Base-by-base conservation (phyloP, 2,329 filamentous ascomycete genomes). In the Triangularia verruculosa region DNA sequence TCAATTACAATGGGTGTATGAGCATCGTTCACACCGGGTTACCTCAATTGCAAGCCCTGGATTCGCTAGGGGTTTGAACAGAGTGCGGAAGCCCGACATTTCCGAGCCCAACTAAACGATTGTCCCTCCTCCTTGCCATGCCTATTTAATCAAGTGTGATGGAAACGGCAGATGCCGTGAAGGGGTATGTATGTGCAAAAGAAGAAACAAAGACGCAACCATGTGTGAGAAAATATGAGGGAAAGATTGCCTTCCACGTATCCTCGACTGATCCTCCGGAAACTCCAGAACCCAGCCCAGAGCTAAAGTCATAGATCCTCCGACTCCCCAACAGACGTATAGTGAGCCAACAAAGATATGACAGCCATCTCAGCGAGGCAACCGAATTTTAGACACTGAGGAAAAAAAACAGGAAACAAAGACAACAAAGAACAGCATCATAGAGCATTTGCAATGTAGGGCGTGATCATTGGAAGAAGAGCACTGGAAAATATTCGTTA, bases 361-460 rank as follows among this genome's bases (percentile, higher is more conserved):
- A 20, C n/a, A 17, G 15, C n/a, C 25, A 54, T 6, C 6, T 54
- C 17, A 57, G 8, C 39, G n/a, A 47, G 39, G 20, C 6, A 20
- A 47, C 39, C 39, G 39, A 54, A 24, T 54, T 17, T 13, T n/a
- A 39, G 28, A 52, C 51, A 34, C 12, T n/a, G n/a, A n/a, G 17
- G 47, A 59, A 30, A 51, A n/a, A 39, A n/a, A 39, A 9, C 15
- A n/a, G 39, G 30, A 56, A 28, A 47, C 34, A 51, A 43, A 55
- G 34, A 59, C 12, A 28, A 52, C 20, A 30, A 13, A 58, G 5
- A 20, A 43, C 6, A 20, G 30, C 15, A 22, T 27, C 66, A 71
- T 64, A 71, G 66, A 9, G 63, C 68, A 39, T 68, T 71, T 55
- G 67, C 64, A 9, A 72, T 66, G 52, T 71, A 72, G 4, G 70